Conservation (phyloP, 495 filamentous ascomycete genomes). For the Tuber microsphaerosporum region DNA sequence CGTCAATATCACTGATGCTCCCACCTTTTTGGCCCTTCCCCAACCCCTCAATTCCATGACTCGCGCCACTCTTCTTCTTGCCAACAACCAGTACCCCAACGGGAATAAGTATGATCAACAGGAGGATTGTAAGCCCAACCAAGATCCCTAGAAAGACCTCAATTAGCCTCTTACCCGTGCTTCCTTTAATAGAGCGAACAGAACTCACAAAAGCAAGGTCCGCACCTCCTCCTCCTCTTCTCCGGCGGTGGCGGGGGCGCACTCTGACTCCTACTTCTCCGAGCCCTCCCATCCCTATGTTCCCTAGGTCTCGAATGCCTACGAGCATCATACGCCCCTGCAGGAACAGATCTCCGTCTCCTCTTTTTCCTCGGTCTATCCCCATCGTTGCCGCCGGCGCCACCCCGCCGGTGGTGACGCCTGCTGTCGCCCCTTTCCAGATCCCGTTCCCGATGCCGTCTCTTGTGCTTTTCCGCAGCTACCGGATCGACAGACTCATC, state of each 20-base stretch:
- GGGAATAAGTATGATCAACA: constrained; percentile 57
- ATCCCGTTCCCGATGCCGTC: constrained; percentile 30
- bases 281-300: constrained; percentile 18
- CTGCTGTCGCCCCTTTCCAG: constrained; percentile 28
- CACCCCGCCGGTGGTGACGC: constrained; percentile 13
- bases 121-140: constrained; percentile 46
- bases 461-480: constrained; percentile 10
- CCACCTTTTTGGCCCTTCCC: constrained; percentile 20
- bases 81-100: constrained; percentile 55
- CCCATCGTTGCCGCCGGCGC: constrained; percentile 18
- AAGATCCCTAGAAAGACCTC: constrained; percentile 36
- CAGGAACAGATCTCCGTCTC: constrained; percentile 18
- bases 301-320: constrained; percentile 17
- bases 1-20: constrained; percentile 26
- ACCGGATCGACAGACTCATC: constrained; percentile 25
- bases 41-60: constrained; percentile 14
- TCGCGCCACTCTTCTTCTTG: constrained; percentile 45
- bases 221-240: constrained; percentile 42
- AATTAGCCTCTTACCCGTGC: constrained; percentile 6
- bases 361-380: constrained; percentile 30
- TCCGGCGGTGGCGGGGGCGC: constrained; percentile 21
- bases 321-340: background rate
- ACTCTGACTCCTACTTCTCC: constrained; percentile 29
- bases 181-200: background rate
- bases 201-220: constrained; percentile 35